Conservation (phyloP, 1,139 yeast species). For the Geotrichum reessii region DNA sequence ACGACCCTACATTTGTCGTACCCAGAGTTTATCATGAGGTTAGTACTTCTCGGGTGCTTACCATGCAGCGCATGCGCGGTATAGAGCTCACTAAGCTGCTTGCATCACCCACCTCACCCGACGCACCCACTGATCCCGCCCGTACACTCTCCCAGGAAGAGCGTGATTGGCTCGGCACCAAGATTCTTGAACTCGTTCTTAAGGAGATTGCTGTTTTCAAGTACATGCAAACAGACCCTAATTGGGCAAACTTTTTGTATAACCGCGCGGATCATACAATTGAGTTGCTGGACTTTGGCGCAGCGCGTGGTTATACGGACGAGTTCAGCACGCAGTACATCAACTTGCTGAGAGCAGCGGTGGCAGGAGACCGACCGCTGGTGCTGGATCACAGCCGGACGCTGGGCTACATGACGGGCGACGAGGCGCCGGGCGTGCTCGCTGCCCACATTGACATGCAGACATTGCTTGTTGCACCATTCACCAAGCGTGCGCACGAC, state of each 20-base stretch:
- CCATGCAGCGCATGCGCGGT: constrained; percentile 89
- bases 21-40: constrained; percentile 75
- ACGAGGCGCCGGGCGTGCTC: constrained; percentile 78
- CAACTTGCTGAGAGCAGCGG: constrained; percentile 70
- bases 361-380: constrained; percentile 50
- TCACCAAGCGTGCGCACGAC: constrained; percentile 36
- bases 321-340: constrained; percentile 68
- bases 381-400: neutral
- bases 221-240: constrained; percentile 98
- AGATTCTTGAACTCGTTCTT: constrained; percentile 80
- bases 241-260: constrained; percentile 96
- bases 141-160: constrained; percentile 46
- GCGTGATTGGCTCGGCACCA: constrained; percentile 74
- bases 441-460: constrained; percentile 90
- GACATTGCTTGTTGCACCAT: constrained; percentile 88
- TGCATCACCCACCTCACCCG: neutral
- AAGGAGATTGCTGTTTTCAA: constrained; percentile 76
- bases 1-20: constrained; percentile 67
- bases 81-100: constrained; percentile 68
- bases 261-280: constrained; percentile 59
- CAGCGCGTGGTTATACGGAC: constrained; percentile 71
- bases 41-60: constrained; percentile 76
- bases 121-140: constrained; percentile 51
- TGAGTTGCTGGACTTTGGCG: constrained; percentile 91
- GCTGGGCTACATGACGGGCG: constrained; percentile 80